These are phyloP conservation scores for Penicillium griseofulvum DNA, from an alignment of 2,329 filamentous ascomycete species.

Conservation along the genomic window DNA sequence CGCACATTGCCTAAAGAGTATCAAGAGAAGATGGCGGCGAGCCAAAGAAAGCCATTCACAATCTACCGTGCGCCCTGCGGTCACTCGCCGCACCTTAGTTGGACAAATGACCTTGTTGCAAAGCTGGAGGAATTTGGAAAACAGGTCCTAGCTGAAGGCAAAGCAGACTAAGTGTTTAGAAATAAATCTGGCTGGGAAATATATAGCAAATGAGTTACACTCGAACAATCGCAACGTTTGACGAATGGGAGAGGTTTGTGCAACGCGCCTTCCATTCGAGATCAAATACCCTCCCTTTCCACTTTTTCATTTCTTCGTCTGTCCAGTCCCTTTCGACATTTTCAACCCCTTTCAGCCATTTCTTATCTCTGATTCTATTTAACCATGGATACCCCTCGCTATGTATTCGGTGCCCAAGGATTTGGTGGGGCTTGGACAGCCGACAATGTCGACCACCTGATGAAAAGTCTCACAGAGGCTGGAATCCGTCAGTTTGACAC, in stretches of 20 bases:
- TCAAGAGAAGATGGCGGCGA: conserved; percentile 32
- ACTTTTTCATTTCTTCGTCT: neutral
- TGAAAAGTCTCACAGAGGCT: neutral
- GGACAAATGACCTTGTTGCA: conserved; percentile 27
- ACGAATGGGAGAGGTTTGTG: neutral
- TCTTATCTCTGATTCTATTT: neutral
- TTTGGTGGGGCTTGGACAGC: neutral
- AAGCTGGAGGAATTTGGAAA: conserved; percentile 24
- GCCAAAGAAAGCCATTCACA: conserved; percentile 24
- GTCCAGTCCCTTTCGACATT: neutral
- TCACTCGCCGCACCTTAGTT: conserved; percentile 35
- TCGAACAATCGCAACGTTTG: neutral
- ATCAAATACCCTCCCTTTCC: neutral
- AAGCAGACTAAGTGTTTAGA: neutral
- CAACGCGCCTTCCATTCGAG: neutral
- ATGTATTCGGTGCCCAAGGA: conserved; percentile 1
- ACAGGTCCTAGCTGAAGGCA: neutral
- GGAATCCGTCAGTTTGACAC: conserved; percentile 1
- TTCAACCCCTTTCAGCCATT: no score
- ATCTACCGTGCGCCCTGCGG: conserved; percentile 26
- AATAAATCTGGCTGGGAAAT: neutral
- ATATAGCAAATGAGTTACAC: neutral
- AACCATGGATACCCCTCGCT: conserved; percentile 2
- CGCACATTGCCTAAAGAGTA: conserved; percentile 30
- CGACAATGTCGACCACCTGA: neutral